phyloP scores from a whole-genome alignment of 2,329 filamentous ascomycete genomes.

The Pyrenophora teres region DNA sequence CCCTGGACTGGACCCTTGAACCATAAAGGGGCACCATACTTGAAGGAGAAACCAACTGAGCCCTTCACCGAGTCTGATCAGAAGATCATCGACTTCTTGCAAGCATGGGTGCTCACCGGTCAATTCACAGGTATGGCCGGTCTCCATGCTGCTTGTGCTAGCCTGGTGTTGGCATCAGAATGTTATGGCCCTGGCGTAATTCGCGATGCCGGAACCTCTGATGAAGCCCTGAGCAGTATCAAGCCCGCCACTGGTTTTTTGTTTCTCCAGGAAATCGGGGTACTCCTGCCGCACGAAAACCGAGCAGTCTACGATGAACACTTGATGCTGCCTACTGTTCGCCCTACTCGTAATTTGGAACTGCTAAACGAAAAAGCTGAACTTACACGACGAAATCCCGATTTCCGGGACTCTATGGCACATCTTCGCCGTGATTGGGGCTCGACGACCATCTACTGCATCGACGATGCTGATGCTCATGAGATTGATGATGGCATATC shows the following conservation, averaged over 20 bases:
- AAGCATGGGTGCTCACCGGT: slow-evolving; percentile 59
- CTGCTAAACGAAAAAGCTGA: slow-evolving; percentile 45
- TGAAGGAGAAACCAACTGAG: slow-evolving; percentile 26
- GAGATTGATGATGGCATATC: slow-evolving; percentile 84
- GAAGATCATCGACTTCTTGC: slow-evolving; percentile 69
- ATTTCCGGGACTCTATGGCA: slow-evolving; percentile 60
- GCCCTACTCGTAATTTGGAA: slow-evolving; percentile 52
- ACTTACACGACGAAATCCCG: slow-evolving; percentile 29
- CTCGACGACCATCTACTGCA: slow-evolving; percentile 68
- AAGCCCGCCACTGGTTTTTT: slow-evolving; percentile 57
- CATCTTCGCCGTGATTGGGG: slow-evolving; percentile 64
- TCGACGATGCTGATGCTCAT: slow-evolving; percentile 68
- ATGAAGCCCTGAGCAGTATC: slow-evolving; percentile 10
- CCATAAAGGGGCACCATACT: slow-evolving; percentile 16
- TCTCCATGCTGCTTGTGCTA: slow-evolving; percentile 65
- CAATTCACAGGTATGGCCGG: slow-evolving; percentile 50
- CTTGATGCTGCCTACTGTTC: slow-evolving; percentile 57
- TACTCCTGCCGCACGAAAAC: slow-evolving; percentile 72
- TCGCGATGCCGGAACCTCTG: slow-evolving; percentile 21
- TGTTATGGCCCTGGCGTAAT: slow-evolving; percentile 59
- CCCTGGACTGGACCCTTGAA: slow-evolving; percentile 44
- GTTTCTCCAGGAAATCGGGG: slow-evolving; percentile 77
- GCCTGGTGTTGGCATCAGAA: slow-evolving; percentile 65
- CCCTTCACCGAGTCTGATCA: slow-evolving; percentile 58
- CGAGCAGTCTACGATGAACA: slow-evolving; percentile 63